Conservation (phyloP, 768 basidiomycete species). For the Tricholoma saponaceum region DNA sequence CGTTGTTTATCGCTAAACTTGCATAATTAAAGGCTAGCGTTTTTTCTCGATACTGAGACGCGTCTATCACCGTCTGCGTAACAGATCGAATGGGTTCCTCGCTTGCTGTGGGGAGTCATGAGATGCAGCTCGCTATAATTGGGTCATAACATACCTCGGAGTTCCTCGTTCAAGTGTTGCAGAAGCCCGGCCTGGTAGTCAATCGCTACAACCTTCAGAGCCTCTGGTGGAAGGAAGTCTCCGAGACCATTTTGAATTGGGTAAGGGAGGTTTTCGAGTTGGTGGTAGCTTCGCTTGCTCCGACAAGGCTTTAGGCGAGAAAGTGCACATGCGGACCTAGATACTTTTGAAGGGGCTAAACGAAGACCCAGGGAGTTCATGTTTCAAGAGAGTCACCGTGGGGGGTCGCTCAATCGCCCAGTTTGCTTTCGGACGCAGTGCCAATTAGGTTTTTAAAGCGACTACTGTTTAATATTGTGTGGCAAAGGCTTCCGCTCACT, state of each 20-base stretch:
- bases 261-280: slow-evolving; percentile 57
- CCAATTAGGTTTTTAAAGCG: neutral
- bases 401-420: slow-evolving; percentile 3
- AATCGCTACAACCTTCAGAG: slow-evolving; percentile 64
- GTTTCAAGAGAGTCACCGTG: slow-evolving; percentile 4
- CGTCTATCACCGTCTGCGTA: slow-evolving; percentile 67
- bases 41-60: slow-evolving; percentile 52
- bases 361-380: slow-evolving; percentile 27
- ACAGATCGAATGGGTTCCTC: slow-evolving; percentile 53
- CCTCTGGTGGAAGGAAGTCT: slow-evolving; percentile 71
- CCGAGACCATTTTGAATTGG: slow-evolving; percentile 68
- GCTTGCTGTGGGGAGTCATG: slow-evolving; percentile 41
- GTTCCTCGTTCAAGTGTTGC: slow-evolving; percentile 69
- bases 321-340: slow-evolving; percentile 14
- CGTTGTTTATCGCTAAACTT: slow-evolving; percentile 89
- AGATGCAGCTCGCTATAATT: neutral
- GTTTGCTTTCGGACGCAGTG: too few relatives aligned
- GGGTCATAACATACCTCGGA: slow-evolving; percentile 49
- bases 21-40: slow-evolving; percentile 87
- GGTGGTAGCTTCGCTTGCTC: slow-evolving; percentile 42
- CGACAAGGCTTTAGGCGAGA: slow-evolving; percentile 19
- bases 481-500: slow-evolving; percentile 21
- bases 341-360: slow-evolving; percentile 20
- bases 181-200: slow-evolving; percentile 88
- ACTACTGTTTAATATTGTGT: slow-evolving; percentile 4